phyloP scores from a whole-genome alignment of 2,329 filamentous ascomycete genomes.

The Penicillium oxalicum region DNA sequence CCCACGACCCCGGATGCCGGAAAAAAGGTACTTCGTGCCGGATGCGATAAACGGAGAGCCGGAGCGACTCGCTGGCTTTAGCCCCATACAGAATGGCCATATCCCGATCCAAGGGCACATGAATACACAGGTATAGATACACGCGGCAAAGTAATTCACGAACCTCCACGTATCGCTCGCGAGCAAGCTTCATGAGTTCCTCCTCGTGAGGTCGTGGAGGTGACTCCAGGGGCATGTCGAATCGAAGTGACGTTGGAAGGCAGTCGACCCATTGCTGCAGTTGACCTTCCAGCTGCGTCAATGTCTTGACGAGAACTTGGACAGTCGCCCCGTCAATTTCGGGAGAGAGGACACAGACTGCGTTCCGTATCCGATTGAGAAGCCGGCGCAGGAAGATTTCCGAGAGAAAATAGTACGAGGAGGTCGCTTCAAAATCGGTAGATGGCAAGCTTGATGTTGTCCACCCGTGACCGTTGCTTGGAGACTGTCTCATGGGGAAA shows the following conservation, averaged over 20 bases:
- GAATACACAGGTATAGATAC: slow-evolving; percentile 22
- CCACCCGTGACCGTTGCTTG: slow-evolving; percentile 11
- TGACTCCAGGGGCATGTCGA: slow-evolving; percentile 19
- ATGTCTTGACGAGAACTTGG: slow-evolving; percentile 12
- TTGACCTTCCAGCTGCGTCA: slow-evolving; percentile 18
- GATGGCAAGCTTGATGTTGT: slow-evolving; percentile 8
- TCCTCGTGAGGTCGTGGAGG: slow-evolving; percentile 13
- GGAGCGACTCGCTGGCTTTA: slow-evolving; percentile 20
- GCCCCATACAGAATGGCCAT: slow-evolving; percentile 15
- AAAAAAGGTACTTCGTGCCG: slow-evolving; percentile 23
- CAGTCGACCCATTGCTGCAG: slow-evolving; percentile 23
- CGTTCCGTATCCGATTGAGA: slow-evolving; percentile 29
- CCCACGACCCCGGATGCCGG: slow-evolving; percentile 23
- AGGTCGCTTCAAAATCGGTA: slow-evolving; percentile 16
- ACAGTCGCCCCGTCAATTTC: slow-evolving; percentile 13
- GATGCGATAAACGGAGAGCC: slow-evolving; percentile 21
- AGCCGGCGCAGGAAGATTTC: slow-evolving; percentile 24
- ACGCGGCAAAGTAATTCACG: slow-evolving; percentile 22
- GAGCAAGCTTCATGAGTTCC: slow-evolving; percentile 21
- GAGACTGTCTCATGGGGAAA: slow-evolving; percentile 14
- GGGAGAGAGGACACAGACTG: slow-evolving; percentile 17
- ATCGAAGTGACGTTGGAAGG: slow-evolving; percentile 19
- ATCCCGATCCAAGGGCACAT: slow-evolving; percentile 13
- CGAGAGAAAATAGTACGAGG: slow-evolving; percentile 23
- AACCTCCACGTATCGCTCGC: slow-evolving; percentile 23